Evolutionary conservation across 2,329 filamentous ascomycete genomes (phyloP).

Genomic region (Fusarium sarcochroum): DNA sequence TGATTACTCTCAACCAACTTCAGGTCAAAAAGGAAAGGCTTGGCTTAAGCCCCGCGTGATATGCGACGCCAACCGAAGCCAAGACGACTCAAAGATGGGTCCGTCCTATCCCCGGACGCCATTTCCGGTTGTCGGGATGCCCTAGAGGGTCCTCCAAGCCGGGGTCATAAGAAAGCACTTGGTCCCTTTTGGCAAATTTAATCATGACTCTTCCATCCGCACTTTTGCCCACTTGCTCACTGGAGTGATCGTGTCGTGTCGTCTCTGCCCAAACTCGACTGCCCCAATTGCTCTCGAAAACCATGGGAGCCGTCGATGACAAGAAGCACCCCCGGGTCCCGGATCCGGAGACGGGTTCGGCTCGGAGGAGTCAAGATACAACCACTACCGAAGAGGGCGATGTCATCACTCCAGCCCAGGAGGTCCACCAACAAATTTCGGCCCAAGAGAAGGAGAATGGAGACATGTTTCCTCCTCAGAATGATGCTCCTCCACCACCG

Average conservation of each 20-base stretch:
- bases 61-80: conserved; percentile 41
- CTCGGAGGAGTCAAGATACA: conserved; percentile 35
- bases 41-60: conserved; percentile 20
- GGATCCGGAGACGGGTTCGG: conserved; percentile 23
- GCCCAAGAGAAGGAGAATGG: conserved; percentile 26
- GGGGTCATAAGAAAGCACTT: conserved; percentile 36
- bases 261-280: too few species aligned
- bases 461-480: conserved; percentile 24
- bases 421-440: conserved; percentile 14
- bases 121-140: conserved; percentile 40
- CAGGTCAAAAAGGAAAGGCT: not conserved
- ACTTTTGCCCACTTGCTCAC: not conserved
- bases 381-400: conserved; percentile 43
- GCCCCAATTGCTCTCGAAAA: conserved; percentile 7
- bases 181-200: conserved; percentile 24
- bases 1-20: not conserved
- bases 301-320: conserved; percentile 35
- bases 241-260: not conserved
- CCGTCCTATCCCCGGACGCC: conserved; percentile 43
- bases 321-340: conserved; percentile 29
- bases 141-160: conserved; percentile 18
- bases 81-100: conserved; percentile 18
- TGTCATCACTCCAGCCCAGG: conserved; percentile 35
- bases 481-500: conserved; percentile 52
- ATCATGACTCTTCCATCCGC: conserved; percentile 23